These are phyloP conservation scores for Zygoascus biomembranicola DNA, from an alignment of 805 yeast species.

Conservation along the genomic window DNA sequence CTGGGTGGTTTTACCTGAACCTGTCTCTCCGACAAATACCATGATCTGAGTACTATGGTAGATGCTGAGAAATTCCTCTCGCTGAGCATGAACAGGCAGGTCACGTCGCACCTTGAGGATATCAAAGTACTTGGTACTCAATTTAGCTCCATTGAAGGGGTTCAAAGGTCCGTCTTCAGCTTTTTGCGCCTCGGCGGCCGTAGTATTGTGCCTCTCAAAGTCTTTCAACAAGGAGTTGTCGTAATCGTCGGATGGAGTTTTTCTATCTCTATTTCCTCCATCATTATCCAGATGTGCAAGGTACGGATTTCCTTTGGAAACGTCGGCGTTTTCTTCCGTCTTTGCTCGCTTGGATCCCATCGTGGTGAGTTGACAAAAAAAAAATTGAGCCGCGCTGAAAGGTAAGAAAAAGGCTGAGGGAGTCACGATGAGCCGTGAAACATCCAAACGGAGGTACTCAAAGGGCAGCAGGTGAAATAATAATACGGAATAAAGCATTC, in stretches of 20 bases:
- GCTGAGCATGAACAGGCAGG: constrained; percentile 88
- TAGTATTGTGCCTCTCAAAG: constrained; percentile 24
- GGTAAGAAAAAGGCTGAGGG: no score
- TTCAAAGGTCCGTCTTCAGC: constrained; percentile 45
- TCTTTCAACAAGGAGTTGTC: constrained; percentile 1
- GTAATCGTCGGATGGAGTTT: not conserved
- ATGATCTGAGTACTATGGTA: constrained; percentile 86
- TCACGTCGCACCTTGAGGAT: constrained; percentile 75
- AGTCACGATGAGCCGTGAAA: no score
- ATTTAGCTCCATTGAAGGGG: constrained; percentile 68
- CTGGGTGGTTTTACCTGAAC: constrained; percentile 98
- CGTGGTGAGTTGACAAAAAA: not conserved
- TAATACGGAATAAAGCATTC: no score
- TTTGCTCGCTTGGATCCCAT: constrained; percentile 9
- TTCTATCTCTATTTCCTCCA: constrained; percentile 1
- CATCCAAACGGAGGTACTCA: no score
- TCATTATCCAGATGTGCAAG: constrained; percentile 23
- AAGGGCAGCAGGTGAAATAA: no score
- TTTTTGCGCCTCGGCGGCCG: constrained; percentile 27
- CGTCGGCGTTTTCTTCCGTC: constrained; percentile 4
- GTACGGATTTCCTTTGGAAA: constrained; percentile 21
- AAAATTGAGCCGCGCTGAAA: not conserved
- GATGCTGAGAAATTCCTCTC: constrained; percentile 76
- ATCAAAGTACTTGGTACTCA: constrained; percentile 61
- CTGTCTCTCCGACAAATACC: constrained; percentile 99